A percentile compares a stretch with the other conserved stretches of the same genome.
phyloP scores from a whole-genome alignment of 2,329 filamentous ascomycete genomes.

The Botrytis fragariae region DNA sequence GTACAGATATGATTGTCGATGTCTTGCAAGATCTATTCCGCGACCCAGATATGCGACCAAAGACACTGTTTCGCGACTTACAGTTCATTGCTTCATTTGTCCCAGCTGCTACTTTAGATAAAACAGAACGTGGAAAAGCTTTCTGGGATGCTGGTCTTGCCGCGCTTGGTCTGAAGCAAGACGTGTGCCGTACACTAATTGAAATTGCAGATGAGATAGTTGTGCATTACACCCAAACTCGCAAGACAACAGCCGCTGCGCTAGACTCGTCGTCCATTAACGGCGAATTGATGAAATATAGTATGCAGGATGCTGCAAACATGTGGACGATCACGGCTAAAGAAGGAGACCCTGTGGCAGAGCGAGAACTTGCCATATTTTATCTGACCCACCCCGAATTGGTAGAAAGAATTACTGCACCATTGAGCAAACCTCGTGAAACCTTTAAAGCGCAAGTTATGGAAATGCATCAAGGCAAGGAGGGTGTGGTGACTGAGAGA shows the following conservation, averaged over 20 bases:
- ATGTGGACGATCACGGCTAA: constrained; percentile 94
- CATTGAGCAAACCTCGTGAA: constrained; percentile 78
- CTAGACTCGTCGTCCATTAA: constrained; percentile 38
- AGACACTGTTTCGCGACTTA: constrained; percentile 76
- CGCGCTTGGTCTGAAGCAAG: constrained; percentile 83
- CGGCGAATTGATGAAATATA: constrained; percentile 56
- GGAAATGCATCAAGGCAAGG: constrained; percentile 57
- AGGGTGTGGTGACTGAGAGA: constrained; percentile 45
- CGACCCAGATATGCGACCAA: constrained; percentile 67
- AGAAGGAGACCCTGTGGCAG: constrained; percentile 83
- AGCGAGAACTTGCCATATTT: constrained; percentile 89
- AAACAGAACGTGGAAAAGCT: constrained; percentile 66
- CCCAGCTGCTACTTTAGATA: constrained; percentile 58
- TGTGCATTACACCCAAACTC: constrained; percentile 63
- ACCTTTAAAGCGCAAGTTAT: constrained; percentile 89
- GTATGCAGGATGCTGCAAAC: constrained; percentile 74
- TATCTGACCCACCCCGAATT: constrained; percentile 91
- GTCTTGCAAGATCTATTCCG: constrained; percentile 67
- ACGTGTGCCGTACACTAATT: constrained; percentile 65
- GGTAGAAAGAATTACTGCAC: constrained; percentile 74
- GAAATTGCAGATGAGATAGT: constrained; percentile 69
- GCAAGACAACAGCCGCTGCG: constrained; percentile 42
- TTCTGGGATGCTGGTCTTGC: constrained; percentile 83
- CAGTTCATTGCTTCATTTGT: constrained; percentile 72
- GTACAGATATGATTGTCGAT: constrained; percentile 56